These are phyloP conservation scores for Boechera divaricarpa DNA, from an alignment of 345 rosid species.

Conservation along the genomic window DNA sequence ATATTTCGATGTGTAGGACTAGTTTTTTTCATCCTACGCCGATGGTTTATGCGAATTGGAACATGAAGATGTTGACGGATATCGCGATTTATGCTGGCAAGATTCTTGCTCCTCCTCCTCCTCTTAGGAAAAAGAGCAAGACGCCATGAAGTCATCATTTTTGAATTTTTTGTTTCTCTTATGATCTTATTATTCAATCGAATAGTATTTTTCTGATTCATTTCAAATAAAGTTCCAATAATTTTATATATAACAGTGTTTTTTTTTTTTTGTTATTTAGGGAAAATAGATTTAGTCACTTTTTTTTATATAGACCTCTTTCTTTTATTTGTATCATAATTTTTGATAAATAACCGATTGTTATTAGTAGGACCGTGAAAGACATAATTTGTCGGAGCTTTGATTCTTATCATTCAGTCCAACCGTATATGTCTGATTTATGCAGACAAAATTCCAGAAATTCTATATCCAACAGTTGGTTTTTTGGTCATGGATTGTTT, in stretches of 20 bases:
- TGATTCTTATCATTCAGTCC: no score
- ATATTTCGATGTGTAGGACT: constrained; percentile 44
- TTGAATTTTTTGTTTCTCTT: neutral
- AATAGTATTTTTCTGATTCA: constrained; percentile 8
- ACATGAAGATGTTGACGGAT: constrained; percentile 45
- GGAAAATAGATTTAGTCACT: neutral
- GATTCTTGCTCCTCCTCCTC: constrained; percentile 47
- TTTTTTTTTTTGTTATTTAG: constrained; percentile 15
- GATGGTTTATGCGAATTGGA: constrained; percentile 48
- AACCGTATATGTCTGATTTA: no score
- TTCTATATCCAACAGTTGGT: no score
- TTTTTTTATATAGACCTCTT: neutral
- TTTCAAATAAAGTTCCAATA: neutral
- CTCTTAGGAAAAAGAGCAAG: constrained; percentile 20
- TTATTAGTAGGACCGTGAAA: no score
- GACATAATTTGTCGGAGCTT: neutral
- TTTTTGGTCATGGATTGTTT: no score
- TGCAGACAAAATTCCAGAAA: no score
- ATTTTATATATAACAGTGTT: neutral
- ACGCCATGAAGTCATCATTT: constrained; percentile 11
- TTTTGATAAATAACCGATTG: neutral
- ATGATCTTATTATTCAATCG: constrained; percentile 5
- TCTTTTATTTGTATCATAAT: neutral
- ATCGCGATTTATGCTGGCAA: constrained; percentile 43
- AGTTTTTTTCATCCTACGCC: constrained; percentile 44